Evolutionary conservation across 306 rosid species (phyloP), one percentile per base, ranked within the genome.

Genomic region (Astragalus glycyphyllos): DNA sequence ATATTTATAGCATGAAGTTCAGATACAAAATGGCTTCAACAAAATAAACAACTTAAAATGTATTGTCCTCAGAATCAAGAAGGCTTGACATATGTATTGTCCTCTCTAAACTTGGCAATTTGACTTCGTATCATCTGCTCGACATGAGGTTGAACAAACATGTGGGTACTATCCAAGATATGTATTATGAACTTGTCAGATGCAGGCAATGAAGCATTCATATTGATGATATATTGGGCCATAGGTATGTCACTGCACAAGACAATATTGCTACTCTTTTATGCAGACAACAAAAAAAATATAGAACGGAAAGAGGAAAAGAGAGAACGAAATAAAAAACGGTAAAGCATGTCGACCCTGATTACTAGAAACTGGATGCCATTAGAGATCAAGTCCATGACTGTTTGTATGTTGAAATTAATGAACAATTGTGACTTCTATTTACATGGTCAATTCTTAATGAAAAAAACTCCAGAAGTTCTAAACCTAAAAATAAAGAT

Each of bases 211-310:
- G 94, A 46, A 71, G 86, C 85, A 64, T 94, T 87, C 86, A 84
- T 68, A 65, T 83, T 87, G 86, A 90, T 86, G 80, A 94, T 89
- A 83, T 90, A 94, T 38, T 94, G 98, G 0, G 95, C 95, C 98
- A 94, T 94, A 11, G 98, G 96, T 76, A 90, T 46, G 77, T 94
- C 98, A 72, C 98, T 93, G 94, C 85, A 76, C 53, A 53, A 82
- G 31, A 34, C 55, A 58, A 79, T 15, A 11, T 64, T 11, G 35
- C 45, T 29, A 16, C 29, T 47, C 49, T 55, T 71, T 23, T 37
- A 20, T 35, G 68, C 61, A 66, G 32, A 34, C 13, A 40, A 49
- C 58, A 71, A 20, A 55, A 46, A 9, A 44, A n/a, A n/a, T n/a
- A n/a, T n/a, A n/a, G n/a, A n/a, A n/a, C n/a, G n/a, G n/a, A n/a